Base-by-base conservation (phyloP, 371 early-diverging fungal species). In the Chytridiales sp. region DNA sequence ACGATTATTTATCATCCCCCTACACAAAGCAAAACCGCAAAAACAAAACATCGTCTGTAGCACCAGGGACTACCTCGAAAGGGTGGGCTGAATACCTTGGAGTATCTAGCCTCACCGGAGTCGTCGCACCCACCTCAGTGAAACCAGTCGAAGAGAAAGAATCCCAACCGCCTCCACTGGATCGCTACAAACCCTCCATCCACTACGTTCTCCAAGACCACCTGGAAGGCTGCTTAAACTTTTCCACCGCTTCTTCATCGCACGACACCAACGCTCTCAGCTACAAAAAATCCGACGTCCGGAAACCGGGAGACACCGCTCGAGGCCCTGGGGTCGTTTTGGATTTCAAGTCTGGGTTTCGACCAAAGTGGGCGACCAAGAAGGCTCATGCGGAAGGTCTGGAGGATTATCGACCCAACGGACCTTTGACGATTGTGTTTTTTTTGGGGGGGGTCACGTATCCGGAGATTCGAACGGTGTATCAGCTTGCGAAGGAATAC, bases 391-490 rank as follows among this genome's bases (percentile, higher is more conserved):
- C n/a, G n/a, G n/a, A n/a, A n/a, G n/a, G n/a, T n/a, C 52, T 52
- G 47, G 59, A 42, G 5, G 77, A 77, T 47, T 66, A 68, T 36
- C 50, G 77, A 21, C 61, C 52, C n/a, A 77, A 75, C 46, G 80
- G 80, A 3, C 59, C 77, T 1, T 48, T 84, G n/a, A 50, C 89
- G 15, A 79, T 89, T 46, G 74, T 97, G 5, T 95, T 94, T 64
- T 78, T 93, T 41, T 85, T 92, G 6, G 97, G 98, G 30, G 98
- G 97, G 19, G 73, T 94, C 47, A 91, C 96, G 4, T 88, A 89
- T 43, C 88, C 93, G 17, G 98, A 97, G 68, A 83, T 95, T 47
- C 83, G 97, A 27, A 70, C 88, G 3, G 83, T 84, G 9, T 92
- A 96, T 68, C 92, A 93, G 53, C 66, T 93, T 4, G 72, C 85